Evolutionary conservation across 371 early-diverging fungal genomes (phyloP).

Genomic region (Lichtheimia ornata): DNA sequence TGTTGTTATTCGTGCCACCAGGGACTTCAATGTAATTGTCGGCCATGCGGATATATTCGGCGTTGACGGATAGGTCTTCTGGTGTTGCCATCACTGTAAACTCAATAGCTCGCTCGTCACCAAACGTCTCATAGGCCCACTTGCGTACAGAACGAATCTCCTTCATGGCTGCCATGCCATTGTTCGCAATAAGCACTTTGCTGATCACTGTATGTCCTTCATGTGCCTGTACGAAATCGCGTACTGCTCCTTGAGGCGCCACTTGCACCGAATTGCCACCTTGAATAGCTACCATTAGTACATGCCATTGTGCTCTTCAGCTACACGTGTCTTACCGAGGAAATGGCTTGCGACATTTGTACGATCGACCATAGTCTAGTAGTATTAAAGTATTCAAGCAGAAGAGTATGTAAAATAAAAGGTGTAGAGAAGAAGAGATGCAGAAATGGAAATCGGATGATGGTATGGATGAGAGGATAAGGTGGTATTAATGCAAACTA

Average conservation of each 20-base stretch:
- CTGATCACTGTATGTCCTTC: conserved; percentile 89
- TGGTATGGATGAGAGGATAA: background rate
- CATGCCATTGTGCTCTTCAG: background rate
- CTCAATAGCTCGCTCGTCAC: conserved; percentile 92
- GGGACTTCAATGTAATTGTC: conserved; percentile 97
- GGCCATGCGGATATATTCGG: conserved; percentile 98
- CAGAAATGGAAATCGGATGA: background rate
- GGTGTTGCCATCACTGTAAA: conserved; percentile 99
- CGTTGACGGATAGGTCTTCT: conserved; percentile 95
- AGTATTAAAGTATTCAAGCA: background rate
- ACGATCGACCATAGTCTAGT: conserved; percentile 17
- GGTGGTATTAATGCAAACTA: background rate
- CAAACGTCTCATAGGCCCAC: conserved; percentile 98
- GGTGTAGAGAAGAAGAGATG: background rate
- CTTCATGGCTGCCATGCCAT: conserved; percentile 99
- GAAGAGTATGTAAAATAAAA: background rate
- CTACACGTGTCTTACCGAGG: conserved; percentile 5
- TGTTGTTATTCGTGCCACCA: conserved; percentile 95
- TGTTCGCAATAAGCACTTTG: conserved; percentile 96
- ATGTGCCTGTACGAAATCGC: conserved; percentile 76
- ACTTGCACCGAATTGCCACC: conserved; percentile 63
- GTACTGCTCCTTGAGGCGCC: conserved; percentile 60
- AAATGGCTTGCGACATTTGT: conserved; percentile 19
- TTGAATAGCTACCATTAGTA: conserved; percentile 15
- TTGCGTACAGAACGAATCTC: conserved; percentile 97